Base-by-base conservation (phyloP, 768 basidiomycete species). In the Porphyrellus cyaneotinctus region DNA sequence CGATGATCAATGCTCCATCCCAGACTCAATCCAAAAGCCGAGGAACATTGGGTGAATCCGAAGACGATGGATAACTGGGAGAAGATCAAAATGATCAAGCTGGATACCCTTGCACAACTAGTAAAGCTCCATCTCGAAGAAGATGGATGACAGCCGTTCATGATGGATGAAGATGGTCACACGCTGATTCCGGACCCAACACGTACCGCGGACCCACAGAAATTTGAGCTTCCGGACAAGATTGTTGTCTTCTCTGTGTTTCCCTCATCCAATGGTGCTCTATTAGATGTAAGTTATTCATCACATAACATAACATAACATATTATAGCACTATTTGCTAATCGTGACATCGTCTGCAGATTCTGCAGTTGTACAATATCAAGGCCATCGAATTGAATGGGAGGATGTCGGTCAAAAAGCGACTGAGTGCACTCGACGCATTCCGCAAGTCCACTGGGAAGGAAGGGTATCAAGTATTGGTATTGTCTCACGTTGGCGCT, bases 1-100 rank as follows among this genome's bases (percentile, higher is more conserved):
- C 30, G 49, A 4, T 22, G 46, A 0, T 51, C 54, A 0, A 49
- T 61, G 22, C 49, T 61, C 0, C 51, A 58, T 26, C 57, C 57
- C 0, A 4, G 0, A 0, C 12, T 42, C 0, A 51, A 33, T 14
- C 43, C 50, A 0, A 52, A 47, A 2, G 0, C 0, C 0, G 11
- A 0, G 3, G 30, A 36, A 0, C 4, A 22, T 2, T 61, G 54
- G 54, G 9, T 26, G 3, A 55, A 52, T 2, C 57, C 53, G 0
- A 3, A 6, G 2, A 24, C 45, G 0, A 4, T 60, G 8, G 26
- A 50, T 0, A 14, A 28, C 1, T 58, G 44, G 58, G 12, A 51
- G 11, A n/a, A n/a, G n/a, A n/a, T n/a, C 9, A 20, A 8, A 2
- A 58, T 53, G 0, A 13, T 56, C 43, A 61, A 61, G 13, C 38